Evolutionary conservation across 495 filamentous ascomycete genomes (phyloP).

Genomic region (Penicillium pulvis): DNA sequence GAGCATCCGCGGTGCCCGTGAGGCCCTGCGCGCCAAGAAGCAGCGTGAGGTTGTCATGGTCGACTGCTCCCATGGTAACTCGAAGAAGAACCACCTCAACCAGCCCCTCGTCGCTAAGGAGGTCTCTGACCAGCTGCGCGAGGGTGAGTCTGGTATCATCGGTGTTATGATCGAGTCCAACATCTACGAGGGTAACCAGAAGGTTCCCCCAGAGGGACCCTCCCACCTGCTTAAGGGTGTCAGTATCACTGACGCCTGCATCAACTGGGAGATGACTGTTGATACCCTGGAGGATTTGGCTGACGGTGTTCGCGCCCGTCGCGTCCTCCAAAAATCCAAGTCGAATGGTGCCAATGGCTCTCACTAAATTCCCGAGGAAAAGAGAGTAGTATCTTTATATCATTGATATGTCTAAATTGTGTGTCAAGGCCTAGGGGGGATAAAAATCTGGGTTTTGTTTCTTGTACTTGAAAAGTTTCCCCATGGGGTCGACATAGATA

Average conservation of each 20-base stretch:
- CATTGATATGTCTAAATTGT: conserved; percentile 8
- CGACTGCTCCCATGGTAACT: conserved; percentile 90
- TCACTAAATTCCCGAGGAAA: conserved; percentile 18
- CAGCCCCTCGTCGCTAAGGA: conserved; percentile 88
- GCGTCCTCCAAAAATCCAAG: conserved; percentile 43
- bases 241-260: conserved; percentile 96
- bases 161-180: conserved; percentile 99
- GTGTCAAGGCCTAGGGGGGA: not conserved
- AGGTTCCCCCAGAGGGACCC: conserved; percentile 83
- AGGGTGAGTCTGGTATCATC: conserved; percentile 85
- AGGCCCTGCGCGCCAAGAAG: conserved; percentile 79
- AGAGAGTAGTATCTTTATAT: not conserved
- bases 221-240: conserved; percentile 84
- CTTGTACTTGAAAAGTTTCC: conserved; percentile 2
- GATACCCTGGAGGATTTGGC: conserved; percentile 85
- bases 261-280: conserved; percentile 89
- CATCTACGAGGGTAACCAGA: conserved; percentile 94
- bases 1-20: conserved; percentile 75
- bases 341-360: conserved; percentile 40
- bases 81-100: conserved; percentile 70
- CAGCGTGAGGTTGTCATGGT: conserved; percentile 93
- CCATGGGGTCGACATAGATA: conserved; percentile 22
- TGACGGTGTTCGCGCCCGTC: conserved; percentile 75
- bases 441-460: not conserved
- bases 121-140: conserved; percentile 80